Evolutionary conservation across 2,329 filamentous ascomycete genomes (phyloP).

Genomic region (Paraconiothyrium brasiliense): DNA sequence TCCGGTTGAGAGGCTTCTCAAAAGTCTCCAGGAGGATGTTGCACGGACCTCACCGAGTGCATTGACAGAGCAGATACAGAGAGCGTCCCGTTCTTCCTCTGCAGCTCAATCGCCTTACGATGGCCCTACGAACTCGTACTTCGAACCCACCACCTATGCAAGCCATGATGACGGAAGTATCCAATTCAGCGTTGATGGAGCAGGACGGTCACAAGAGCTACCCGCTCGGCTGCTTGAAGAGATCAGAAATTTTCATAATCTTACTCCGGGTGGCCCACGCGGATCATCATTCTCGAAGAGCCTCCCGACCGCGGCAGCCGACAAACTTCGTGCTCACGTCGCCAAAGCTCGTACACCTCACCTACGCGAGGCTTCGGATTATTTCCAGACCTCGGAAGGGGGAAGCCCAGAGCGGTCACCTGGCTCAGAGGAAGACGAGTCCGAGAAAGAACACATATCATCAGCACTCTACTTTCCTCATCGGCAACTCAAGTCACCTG

Average conservation of each 20-base stretch:
- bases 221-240: conserved; percentile 64
- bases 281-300: conserved; percentile 65
- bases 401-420: conserved; percentile 36
- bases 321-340: conserved; percentile 40
- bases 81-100: conserved; percentile 36
- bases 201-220: conserved; percentile 39
- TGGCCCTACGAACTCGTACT: conserved; percentile 38
- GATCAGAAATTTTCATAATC: conserved; percentile 63
- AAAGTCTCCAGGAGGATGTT: conserved; percentile 32
- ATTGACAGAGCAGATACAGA: conserved; percentile 31
- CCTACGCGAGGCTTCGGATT: conserved; percentile 35
- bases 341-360: conserved; percentile 30
- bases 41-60: conserved; percentile 23
- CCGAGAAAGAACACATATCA: conserved; percentile 86
- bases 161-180: conserved; percentile 18
- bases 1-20: conserved; percentile 39
- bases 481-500: conserved; percentile 62
- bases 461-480: conserved; percentile 85
- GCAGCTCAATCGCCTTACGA: conserved; percentile 36
- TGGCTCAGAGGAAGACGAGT: conserved; percentile 66
- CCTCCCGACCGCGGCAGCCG: conserved; percentile 45
- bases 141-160: conserved; percentile 32
- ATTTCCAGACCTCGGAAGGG: conserved; percentile 37
- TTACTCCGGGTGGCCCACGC: conserved; percentile 58
- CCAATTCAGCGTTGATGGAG: conserved; percentile 14